A percentile compares a stretch with the other conserved stretches of the same genome.
phyloP scores from a whole-genome alignment of 495 filamentous ascomycete species.

The Hypoxylon trugodes region DNA sequence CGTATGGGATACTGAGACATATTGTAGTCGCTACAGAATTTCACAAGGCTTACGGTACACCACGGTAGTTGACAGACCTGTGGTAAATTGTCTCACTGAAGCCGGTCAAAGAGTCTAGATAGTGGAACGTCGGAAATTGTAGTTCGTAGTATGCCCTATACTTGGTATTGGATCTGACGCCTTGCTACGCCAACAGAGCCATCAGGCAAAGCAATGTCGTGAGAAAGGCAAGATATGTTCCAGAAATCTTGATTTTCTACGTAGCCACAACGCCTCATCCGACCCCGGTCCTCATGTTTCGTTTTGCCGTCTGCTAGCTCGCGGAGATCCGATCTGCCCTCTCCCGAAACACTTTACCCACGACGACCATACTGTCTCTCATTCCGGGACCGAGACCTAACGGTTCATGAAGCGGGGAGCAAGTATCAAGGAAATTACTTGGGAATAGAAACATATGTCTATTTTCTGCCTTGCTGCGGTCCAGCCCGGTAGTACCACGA shows the following conservation, averaged over 20 bases:
- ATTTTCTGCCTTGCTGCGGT: not conserved
- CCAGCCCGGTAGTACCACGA: constrained; percentile 2
- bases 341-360: constrained; percentile 16
- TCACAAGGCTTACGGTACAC: constrained; percentile 6
- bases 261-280: not conserved
- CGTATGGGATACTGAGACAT: not conserved
- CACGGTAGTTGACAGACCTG: constrained; percentile 9
- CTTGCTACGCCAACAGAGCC: not conserved
- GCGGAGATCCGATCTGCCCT: constrained; percentile 23
- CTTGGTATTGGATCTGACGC: not conserved
- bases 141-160: not conserved
- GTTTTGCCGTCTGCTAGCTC: constrained; percentile 24
- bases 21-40: not conserved
- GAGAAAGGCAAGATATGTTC: too few species aligned
- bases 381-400: constrained; percentile 33
- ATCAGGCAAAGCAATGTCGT: too few species aligned
- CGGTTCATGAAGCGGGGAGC: constrained; percentile 22
- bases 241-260: too few species aligned
- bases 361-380: constrained; percentile 22
- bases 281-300: not conserved
- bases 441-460: not conserved
- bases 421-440: not conserved
- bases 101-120: not conserved
- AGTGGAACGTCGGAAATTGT: not conserved
- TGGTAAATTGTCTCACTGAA: constrained; percentile 5